phyloP scores from a whole-genome alignment of 192 early-diverging fungal genomes.

The Spizellomyces punctatus region DNA sequence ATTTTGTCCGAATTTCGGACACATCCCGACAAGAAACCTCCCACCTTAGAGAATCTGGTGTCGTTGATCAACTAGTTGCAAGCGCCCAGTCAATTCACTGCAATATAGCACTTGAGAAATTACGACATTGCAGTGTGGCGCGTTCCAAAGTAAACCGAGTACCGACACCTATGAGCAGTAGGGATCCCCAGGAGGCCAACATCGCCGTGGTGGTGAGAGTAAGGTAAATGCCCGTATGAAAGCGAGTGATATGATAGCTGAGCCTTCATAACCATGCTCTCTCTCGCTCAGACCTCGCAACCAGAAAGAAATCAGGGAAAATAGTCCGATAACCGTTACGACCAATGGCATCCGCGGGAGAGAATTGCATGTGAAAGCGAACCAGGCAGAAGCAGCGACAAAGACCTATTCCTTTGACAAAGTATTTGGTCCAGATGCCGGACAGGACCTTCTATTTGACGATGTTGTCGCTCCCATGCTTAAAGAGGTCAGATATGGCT shows the following conservation, averaged over 20 bases:
- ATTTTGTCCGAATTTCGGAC: too few species aligned
- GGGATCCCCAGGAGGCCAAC: slow-evolving; percentile 51
- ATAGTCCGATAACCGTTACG: slow-evolving; percentile 61
- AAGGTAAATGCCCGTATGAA: slow-evolving; percentile 30
- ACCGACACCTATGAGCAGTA: background rate
- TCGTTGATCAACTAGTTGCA: too few species aligned
- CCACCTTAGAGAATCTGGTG: too few species aligned
- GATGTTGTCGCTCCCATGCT: slow-evolving; percentile 84
- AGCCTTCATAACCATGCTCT: background rate
- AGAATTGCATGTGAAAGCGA: slow-evolving; percentile 59
- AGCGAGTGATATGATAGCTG: background rate
- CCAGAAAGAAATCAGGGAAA: slow-evolving; percentile 68
- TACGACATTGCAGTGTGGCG: too few species aligned
- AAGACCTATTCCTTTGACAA: slow-evolving; percentile 88
- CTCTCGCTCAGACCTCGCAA: slow-evolving; percentile 48
- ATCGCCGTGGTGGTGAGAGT: slow-evolving; percentile 54
- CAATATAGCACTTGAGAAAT: too few species aligned
- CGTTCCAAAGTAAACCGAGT: too few species aligned
- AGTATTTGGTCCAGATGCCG: slow-evolving; percentile 86
- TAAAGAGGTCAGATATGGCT: slow-evolving; percentile 57
- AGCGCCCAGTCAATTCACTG: too few species aligned
- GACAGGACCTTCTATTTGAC: slow-evolving; percentile 79
- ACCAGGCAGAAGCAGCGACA: slow-evolving; percentile 51
- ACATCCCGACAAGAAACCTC: too few species aligned
- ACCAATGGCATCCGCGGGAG: slow-evolving; percentile 55